Percentiles rank a stretch among this genome's conserved stretches.
These are phyloP conservation scores for Phlebopus sp. DNA, from an alignment of 1,284 basidiomycete genomes.

Conservation along the genomic window DNA sequence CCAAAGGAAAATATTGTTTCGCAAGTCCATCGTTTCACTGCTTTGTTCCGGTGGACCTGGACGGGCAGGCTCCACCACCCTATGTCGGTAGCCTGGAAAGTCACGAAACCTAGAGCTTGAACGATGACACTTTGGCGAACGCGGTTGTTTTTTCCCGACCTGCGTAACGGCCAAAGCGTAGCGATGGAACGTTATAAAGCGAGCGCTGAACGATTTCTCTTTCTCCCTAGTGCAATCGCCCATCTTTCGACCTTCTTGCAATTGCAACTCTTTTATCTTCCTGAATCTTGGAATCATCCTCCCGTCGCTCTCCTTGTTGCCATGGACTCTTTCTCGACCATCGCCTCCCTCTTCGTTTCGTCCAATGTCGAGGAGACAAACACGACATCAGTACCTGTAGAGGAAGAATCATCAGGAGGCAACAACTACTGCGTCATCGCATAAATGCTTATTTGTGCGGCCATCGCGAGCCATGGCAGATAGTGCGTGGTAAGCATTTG, in stretches of 20 bases:
- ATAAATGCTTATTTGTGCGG: background rate
- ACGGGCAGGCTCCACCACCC: background rate
- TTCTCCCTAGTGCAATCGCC: constrained; percentile 2
- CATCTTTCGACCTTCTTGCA: constrained; percentile 3
- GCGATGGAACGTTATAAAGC: background rate
- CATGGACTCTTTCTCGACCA: constrained; percentile 12
- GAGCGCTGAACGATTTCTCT: background rate
- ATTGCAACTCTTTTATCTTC: background rate
- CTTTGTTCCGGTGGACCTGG: constrained; percentile 5
- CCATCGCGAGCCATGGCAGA: background rate
- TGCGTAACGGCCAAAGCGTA: background rate
- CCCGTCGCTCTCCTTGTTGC: background rate
- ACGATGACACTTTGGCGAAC: background rate
- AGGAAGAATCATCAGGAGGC: constrained; percentile 8
- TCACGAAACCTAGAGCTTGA: constrained; percentile 6
- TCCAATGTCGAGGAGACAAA: constrained; percentile 7
- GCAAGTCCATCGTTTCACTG: background rate
- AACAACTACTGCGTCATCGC: constrained; percentile 12
- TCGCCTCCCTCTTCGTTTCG: constrained; percentile 6
- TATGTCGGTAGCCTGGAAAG: background rate
- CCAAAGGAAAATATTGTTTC: background rate
- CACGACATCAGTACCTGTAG: constrained; percentile 4
- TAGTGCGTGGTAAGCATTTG: background rate
- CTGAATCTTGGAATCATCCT: background rate
- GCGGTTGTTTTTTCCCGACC: background rate